A percentile compares a stretch with the other conserved stretches of the same genome.
phyloP scores from a whole-genome alignment of 805 yeast species.

The Lachancea kluyveri region DNA sequence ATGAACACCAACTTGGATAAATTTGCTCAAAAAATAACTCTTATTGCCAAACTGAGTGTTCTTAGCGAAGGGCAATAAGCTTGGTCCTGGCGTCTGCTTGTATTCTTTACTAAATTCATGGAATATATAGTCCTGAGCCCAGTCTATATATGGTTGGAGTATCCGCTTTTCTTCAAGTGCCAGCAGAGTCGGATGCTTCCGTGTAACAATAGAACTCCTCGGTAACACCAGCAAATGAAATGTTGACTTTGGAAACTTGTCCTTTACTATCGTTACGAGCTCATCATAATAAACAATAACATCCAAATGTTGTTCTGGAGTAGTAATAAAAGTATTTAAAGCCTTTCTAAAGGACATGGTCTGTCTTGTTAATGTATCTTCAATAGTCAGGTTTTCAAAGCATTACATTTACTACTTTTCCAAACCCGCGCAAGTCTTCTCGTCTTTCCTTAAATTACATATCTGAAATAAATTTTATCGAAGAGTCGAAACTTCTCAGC shows the following conservation, averaged over 20 bases:
- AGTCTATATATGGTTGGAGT: slow-evolving; percentile 30
- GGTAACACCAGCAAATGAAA: slow-evolving; percentile 62
- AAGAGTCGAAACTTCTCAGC: too few species aligned
- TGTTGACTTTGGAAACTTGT: slow-evolving; percentile 56
- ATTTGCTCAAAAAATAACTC: slow-evolving; percentile 15
- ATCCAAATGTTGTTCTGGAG: slow-evolving; percentile 36
- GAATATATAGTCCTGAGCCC: slow-evolving; percentile 27
- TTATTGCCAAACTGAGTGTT: slow-evolving; percentile 14
- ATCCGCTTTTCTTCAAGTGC: slow-evolving; percentile 31
- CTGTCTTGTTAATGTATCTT: too few species aligned
- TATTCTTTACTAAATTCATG: slow-evolving; percentile 15
- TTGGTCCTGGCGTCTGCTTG: slow-evolving; percentile 9
- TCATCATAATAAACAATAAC: slow-evolving; percentile 45
- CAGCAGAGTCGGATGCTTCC: slow-evolving; percentile 44
- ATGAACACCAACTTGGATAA: slow-evolving; percentile 58
- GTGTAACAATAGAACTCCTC: slow-evolving; percentile 36
- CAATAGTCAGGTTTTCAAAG: too few species aligned
- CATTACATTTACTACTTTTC: too few species aligned
- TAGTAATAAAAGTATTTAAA: slow-evolving; percentile 41
- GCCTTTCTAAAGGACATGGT: slow-evolving; percentile 45
- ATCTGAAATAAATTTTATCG: too few species aligned
- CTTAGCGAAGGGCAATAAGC: slow-evolving; percentile 13
- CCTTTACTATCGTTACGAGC: slow-evolving; percentile 50
- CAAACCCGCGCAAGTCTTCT: too few species aligned
- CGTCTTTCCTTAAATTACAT: too few species aligned